phyloP scores from a whole-genome alignment of 2,329 filamentous ascomycete genomes.

The Didymella sp. region DNA sequence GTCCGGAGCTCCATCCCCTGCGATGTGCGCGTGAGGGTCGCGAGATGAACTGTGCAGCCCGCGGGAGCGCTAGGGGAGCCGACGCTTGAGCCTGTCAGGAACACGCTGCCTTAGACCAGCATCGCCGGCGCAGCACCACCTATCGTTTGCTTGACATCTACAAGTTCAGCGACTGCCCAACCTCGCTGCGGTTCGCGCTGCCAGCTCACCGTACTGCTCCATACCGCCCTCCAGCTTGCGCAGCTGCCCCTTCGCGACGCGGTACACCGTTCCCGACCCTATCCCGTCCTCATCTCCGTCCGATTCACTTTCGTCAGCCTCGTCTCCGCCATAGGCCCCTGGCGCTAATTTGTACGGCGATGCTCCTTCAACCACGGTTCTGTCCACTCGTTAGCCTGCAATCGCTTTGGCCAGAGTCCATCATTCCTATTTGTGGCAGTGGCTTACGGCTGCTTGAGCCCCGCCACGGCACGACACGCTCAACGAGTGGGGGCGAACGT shows the following conservation, averaged over 20 bases:
- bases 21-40: conserved; percentile 31
- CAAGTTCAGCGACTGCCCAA: conserved; percentile 20
- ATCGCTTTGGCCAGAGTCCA: neutral
- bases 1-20: conserved; percentile 23
- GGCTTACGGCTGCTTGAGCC: neutral
- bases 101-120: neutral
- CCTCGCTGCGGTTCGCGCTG: conserved; percentile 38
- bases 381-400: conserved; percentile 35
- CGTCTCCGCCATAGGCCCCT: conserved; percentile 50
- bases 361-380: conserved; percentile 71
- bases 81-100: conserved; percentile 26
- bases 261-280: conserved; percentile 45
- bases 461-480: neutral
- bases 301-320: conserved; percentile 54
- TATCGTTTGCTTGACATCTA: neutral
- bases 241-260: conserved; percentile 45
- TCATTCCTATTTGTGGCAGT: conserved; percentile 1
- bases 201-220: conserved; percentile 49
- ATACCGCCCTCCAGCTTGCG: conserved; percentile 48
- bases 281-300: conserved; percentile 57
- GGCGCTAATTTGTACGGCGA: conserved; percentile 50
- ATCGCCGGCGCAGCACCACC: neutral
- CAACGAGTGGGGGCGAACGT: conserved; percentile 35
- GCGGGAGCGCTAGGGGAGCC: conserved; percentile 27
- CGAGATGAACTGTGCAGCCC: conserved; percentile 23